These are phyloP conservation scores for Naganishia randhawae DNA, from an alignment of 768 basidiomycete species.

Conservation along the genomic window DNA sequence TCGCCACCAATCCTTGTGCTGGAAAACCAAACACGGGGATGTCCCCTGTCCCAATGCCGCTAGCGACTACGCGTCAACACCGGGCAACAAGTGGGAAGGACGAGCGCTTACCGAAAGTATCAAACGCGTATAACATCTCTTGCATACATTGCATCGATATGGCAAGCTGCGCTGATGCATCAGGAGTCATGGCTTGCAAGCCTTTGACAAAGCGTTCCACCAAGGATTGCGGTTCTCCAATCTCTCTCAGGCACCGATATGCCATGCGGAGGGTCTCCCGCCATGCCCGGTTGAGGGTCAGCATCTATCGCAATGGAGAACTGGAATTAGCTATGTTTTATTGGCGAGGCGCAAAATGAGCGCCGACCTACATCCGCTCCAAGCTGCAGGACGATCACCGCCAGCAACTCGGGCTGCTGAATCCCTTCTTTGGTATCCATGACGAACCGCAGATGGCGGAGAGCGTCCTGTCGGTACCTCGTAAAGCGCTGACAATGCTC, in stretches of 20 bases:
- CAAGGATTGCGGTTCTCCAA: not conserved
- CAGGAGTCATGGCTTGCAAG: not conserved
- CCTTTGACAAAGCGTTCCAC: not conserved
- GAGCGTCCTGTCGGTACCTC: not conserved
- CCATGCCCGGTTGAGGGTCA: conserved; percentile 8
- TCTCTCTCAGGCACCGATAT: not conserved
- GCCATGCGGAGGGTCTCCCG: conserved; percentile 10
- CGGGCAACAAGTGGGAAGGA: not conserved
- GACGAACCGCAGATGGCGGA: not conserved
- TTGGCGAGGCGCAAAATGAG: not conserved
- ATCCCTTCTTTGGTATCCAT: not conserved
- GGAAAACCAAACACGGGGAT: not conserved
- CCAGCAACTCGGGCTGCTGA: not conserved
- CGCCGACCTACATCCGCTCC: conserved; percentile 1
- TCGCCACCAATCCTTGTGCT: not conserved
- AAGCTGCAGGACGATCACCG: not conserved
- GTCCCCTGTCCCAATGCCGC: not conserved
- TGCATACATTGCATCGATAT: not conserved
- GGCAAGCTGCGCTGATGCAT: not conserved
- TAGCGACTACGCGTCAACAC: no score
- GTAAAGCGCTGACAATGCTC: conserved; percentile 12
- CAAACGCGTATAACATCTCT: not conserved
- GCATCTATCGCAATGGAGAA: conserved; percentile 1
- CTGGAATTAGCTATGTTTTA: not conserved
- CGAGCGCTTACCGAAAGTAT: not conserved